Evolutionary conservation across 176 grass and related monocot genomes (phyloP).

Genomic region (Oryza meridionalis): DNA sequence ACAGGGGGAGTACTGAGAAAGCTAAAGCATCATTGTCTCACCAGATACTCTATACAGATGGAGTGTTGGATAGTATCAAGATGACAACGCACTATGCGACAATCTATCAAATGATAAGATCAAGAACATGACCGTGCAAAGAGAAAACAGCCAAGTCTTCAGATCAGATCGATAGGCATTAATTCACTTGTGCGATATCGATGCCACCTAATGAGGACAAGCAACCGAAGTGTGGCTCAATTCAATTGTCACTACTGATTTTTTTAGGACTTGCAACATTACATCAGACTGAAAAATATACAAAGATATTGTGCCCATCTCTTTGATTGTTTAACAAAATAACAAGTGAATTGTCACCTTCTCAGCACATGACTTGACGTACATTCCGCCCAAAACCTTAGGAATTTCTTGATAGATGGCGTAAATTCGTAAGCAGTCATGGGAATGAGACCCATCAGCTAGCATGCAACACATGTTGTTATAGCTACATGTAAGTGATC

Average conservation of each 20-base stretch:
- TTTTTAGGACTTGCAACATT: background rate
- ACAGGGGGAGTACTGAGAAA: too few species aligned
- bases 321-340: background rate
- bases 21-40: background rate
- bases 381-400: too few species aligned
- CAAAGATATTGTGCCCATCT: background rate
- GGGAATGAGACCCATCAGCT: background rate
- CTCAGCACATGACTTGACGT: conserved; percentile 1
- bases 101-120: background rate
- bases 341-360: background rate
- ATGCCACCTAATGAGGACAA: conserved; percentile 27
- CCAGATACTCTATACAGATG: background rate
- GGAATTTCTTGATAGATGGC: too few species aligned
- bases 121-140: background rate
- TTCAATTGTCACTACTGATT: background rate
- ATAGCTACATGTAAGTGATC: background rate
- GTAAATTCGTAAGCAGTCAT: too few species aligned
- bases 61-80: background rate
- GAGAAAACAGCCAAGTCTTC: background rate
- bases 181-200: background rate
- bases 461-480: background rate
- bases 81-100: background rate
- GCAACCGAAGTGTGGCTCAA: background rate
- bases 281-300: background rate
- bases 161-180: background rate